Conservation (phyloP, 1,284 basidiomycete species). For the Acaromyces ingoldii region DNA sequence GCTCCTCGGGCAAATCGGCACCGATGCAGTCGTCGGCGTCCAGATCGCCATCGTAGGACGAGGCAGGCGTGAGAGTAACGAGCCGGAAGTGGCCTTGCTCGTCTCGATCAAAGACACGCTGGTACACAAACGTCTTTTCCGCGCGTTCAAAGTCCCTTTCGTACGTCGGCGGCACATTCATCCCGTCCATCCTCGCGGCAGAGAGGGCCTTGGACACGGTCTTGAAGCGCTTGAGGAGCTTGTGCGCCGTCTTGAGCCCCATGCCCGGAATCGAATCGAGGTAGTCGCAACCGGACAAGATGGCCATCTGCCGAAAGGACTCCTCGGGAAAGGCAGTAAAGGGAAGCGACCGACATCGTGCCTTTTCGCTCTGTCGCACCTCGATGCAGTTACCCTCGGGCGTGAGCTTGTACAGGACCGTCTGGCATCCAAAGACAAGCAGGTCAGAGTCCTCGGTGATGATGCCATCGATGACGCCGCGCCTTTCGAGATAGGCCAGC, state of each 20-base stretch:
- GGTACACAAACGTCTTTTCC: constrained; percentile 89
- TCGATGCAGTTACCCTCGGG: constrained; percentile 64
- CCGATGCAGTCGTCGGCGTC: constrained; percentile 41
- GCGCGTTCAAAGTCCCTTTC: constrained; percentile 64
- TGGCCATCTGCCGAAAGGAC: constrained; percentile 91
- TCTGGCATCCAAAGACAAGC: constrained; percentile 89
- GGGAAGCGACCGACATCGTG: constrained; percentile 67
- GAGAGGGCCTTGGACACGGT: constrained; percentile 81
- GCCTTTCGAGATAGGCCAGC: constrained; percentile 81
- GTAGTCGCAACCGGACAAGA: constrained; percentile 96
- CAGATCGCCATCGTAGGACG: constrained; percentile 21
- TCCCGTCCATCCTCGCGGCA: constrained; percentile 74
- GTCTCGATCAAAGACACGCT: constrained; percentile 80
- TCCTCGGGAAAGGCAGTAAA: constrained; percentile 81
- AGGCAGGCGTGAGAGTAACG: constrained; percentile 37
- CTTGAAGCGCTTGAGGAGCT: constrained; percentile 74
- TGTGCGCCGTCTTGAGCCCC: constrained; percentile 77
- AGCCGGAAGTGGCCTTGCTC: constrained; percentile 11
- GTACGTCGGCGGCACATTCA: constrained; percentile 66
- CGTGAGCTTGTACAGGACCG: constrained; percentile 54
- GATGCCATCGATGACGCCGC: constrained; percentile 80
- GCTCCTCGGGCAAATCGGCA: constrained; percentile 26
- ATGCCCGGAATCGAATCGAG: constrained; percentile 53
- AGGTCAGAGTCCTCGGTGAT: constrained; percentile 98
- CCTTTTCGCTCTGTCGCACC: constrained; percentile 74